Conservation (phyloP, 164 flowering plant genomes). For the Berberis thunbergii region DNA sequence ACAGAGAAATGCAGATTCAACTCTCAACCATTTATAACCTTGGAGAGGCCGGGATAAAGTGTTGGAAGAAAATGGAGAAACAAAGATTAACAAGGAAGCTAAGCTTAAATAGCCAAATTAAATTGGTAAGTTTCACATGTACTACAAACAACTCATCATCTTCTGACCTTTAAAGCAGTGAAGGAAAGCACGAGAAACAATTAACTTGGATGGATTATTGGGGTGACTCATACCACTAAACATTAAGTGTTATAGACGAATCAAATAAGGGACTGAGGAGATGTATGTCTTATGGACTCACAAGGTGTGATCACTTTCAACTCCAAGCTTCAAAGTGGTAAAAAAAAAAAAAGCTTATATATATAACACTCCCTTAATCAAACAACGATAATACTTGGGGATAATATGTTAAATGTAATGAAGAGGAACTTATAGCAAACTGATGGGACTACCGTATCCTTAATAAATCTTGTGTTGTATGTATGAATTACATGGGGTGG, state of each 20-base stretch:
- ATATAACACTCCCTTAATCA: neutral
- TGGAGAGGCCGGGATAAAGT: slow-evolving; percentile 4
- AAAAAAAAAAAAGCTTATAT: too few relatives aligned
- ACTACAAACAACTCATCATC: slow-evolving; percentile 10
- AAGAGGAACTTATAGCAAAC: too few relatives aligned
- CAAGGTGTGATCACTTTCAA: too few relatives aligned
- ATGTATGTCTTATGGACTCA: neutral
- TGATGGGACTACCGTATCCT: too few relatives aligned
- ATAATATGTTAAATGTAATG: too few relatives aligned
- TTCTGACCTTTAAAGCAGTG: slow-evolving; percentile 28
- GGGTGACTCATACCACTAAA: slow-evolving; percentile 9
- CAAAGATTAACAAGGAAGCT: neutral
- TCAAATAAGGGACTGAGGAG: neutral
- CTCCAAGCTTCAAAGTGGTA: too few relatives aligned
- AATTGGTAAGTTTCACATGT: slow-evolving; percentile 24
- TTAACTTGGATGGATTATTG: neutral
- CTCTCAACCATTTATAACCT: neutral
- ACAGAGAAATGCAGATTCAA: neutral
- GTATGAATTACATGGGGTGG: too few relatives aligned
- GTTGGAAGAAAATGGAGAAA: neutral
- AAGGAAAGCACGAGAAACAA: slow-evolving; percentile 41
- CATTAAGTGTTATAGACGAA: neutral
- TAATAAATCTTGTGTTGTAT: too few relatives aligned
- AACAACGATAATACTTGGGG: neutral
- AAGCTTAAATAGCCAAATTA: slow-evolving; percentile 3